Conservation (phyloP, 2,329 filamentous ascomycete genomes). For the Botrytis porri region DNA sequence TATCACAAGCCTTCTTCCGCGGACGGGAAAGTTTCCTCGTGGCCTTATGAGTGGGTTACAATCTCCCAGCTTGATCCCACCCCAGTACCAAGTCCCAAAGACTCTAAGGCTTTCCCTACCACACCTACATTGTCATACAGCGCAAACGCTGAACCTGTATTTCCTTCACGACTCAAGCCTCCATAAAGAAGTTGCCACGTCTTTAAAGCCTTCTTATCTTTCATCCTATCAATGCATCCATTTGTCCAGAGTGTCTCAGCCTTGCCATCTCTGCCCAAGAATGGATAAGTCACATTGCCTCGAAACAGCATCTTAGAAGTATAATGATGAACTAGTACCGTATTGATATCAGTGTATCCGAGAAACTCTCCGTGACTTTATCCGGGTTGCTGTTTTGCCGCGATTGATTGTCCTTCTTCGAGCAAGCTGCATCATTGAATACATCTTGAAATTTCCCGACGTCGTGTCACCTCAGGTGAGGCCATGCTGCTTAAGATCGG, state of each 20-base stretch:
- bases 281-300: background rate
- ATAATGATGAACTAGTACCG: background rate
- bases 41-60: background rate
- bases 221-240: background rate
- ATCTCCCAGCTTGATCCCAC: background rate
- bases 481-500: background rate
- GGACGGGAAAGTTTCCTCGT: background rate
- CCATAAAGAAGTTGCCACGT: constrained; percentile 9
- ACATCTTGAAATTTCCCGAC: background rate
- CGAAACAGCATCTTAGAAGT: background rate
- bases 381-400: background rate
- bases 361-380: constrained; percentile 4
- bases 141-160: background rate
- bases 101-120: background rate
- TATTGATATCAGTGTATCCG: background rate
- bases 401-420: background rate
- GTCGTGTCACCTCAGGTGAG: background rate
- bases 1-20: background rate
- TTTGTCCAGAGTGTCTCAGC: constrained; percentile 1
- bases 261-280: background rate
- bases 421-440: constrained; percentile 4
- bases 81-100: background rate
- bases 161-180: background rate
- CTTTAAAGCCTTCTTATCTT: background rate
- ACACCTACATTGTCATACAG: background rate